phyloP scores from a whole-genome alignment of 106 monocot species.

The Platanthera zijinensis region DNA sequence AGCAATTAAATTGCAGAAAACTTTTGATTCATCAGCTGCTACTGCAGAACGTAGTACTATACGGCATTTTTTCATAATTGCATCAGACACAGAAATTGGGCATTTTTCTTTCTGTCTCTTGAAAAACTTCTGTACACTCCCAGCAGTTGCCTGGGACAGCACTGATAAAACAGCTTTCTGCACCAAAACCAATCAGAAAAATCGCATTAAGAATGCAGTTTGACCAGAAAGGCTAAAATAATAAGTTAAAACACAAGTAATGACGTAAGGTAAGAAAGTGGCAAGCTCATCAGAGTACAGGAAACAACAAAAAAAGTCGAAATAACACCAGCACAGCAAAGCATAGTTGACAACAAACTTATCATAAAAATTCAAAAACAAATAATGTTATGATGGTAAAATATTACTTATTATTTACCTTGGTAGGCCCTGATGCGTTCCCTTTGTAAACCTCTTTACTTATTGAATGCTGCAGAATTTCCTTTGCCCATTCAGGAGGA shows the following conservation, averaged over 20 bases:
- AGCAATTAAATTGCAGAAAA: slow-evolving; percentile 84
- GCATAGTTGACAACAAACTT: background rate
- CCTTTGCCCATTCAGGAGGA: slow-evolving; percentile 94
- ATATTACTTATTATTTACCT: slow-evolving; percentile 37
- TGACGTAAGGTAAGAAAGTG: background rate
- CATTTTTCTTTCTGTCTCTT: slow-evolving; percentile 34
- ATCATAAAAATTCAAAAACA: background rate
- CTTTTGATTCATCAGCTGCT: slow-evolving; percentile 74
- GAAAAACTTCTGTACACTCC: slow-evolving; percentile 33
- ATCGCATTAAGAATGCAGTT: background rate
- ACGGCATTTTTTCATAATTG: slow-evolving; percentile 85
- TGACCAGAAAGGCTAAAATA: background rate
- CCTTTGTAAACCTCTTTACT: slow-evolving; percentile 98
- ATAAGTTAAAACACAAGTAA: background rate
- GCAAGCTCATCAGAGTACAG: background rate
- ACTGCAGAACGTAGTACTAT: slow-evolving; percentile 53
- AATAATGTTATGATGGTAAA: background rate
- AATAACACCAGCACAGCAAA: background rate
- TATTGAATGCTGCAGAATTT: slow-evolving; percentile 83
- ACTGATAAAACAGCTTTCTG: slow-evolving; percentile 94
- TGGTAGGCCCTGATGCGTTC: slow-evolving; percentile 97
- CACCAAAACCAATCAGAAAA: slow-evolving; percentile 16
- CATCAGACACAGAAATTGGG: slow-evolving; percentile 51
- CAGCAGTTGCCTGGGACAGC: slow-evolving; percentile 44
- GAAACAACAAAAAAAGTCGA: background rate